Conservation (phyloP, 2,329 filamentous ascomycete species). For the Corynespora cassiicola region DNA sequence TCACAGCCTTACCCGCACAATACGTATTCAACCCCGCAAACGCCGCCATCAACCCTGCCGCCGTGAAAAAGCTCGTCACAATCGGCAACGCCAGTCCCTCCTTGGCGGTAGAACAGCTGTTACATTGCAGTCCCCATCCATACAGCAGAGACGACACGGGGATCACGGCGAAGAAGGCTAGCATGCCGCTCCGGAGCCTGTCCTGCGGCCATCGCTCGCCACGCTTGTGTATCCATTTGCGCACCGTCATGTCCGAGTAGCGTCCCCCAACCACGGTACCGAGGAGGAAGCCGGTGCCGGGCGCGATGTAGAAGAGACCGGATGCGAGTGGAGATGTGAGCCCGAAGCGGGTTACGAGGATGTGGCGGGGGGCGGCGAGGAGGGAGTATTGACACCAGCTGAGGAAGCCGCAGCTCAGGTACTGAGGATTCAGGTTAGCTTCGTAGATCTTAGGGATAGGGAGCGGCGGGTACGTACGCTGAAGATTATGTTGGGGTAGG, state of each 20-base stretch:
- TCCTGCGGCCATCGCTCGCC: conserved; percentile 25
- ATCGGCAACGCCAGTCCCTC: conserved; percentile 43
- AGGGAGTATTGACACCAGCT: conserved; percentile 25
- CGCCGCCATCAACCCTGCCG: conserved; percentile 45
- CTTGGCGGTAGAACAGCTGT: conserved; percentile 23
- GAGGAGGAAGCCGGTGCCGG: conserved; percentile 23
- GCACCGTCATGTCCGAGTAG: conserved; percentile 24
- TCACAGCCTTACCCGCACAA: conserved; percentile 39
- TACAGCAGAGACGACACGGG: conserved; percentile 42
- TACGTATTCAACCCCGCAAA: conserved; percentile 52
- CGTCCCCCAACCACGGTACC: conserved; percentile 25
- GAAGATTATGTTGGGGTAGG: conserved; percentile 30
- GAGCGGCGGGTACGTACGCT: conserved; percentile 13
- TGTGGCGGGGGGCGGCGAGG: conserved; percentile 21
- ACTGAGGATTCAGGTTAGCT: conserved; percentile 2
- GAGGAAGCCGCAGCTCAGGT: conserved; percentile 26
- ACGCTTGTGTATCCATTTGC: conserved; percentile 16
- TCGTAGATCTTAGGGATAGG: neutral
- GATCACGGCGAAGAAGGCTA: conserved; percentile 37
- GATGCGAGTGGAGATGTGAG: conserved; percentile 19
- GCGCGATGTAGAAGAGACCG: conserved; percentile 27
- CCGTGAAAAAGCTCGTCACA: conserved; percentile 40
- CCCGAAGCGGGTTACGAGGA: conserved; percentile 20
- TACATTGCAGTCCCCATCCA: conserved; percentile 45
- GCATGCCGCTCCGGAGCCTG: conserved; percentile 25